Percentiles rank a stretch among this genome's conserved stretches.
phyloP scores from a whole-genome alignment of 192 early-diverging fungal species.

The Dissophora globulifera region DNA sequence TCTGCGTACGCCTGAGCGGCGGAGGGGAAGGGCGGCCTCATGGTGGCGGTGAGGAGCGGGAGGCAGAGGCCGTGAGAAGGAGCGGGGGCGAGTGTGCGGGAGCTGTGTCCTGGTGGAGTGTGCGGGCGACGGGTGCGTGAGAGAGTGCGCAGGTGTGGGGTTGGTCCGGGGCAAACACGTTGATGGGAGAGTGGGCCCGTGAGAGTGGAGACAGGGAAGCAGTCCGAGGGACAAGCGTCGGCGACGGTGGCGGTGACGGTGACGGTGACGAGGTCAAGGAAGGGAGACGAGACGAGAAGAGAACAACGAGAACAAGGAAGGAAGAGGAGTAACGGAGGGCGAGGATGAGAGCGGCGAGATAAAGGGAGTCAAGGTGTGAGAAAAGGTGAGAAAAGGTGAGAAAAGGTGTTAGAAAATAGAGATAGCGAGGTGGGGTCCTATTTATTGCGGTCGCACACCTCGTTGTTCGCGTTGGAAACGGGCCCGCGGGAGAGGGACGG shows the following conservation, averaged over 20 bases:
- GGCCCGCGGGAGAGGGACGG: no score
- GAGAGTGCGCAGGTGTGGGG: neutral
- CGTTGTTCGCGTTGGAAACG: no score
- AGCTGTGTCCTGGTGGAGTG: neutral
- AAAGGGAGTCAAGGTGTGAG: neutral
- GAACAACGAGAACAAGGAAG: neutral
- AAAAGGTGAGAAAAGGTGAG: neutral
- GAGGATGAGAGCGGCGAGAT: neutral
- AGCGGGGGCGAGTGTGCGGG: no score
- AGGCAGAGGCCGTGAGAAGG: no score
- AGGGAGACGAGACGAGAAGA: slow-evolving; percentile 1
- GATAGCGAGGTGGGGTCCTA: neutral
- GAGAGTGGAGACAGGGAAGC: slow-evolving; percentile 18
- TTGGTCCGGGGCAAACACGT: slow-evolving; percentile 26
- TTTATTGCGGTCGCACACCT: no score
- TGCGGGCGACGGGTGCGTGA: neutral
- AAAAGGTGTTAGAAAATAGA: slow-evolving; percentile 2
- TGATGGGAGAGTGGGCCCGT: slow-evolving; percentile 7
- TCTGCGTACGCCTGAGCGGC: slow-evolving; percentile 51
- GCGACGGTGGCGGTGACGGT: slow-evolving; percentile 2
- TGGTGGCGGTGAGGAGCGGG: neutral
- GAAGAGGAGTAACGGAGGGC: neutral
- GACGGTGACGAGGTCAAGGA: neutral
- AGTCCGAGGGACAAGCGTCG: neutral
- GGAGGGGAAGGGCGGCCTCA: slow-evolving; percentile 47